Evolutionary conservation across 495 filamentous ascomycete species (phyloP), one percentile per base, ranked within the genome.

Genomic region (Margaritispora aquatica): DNA sequence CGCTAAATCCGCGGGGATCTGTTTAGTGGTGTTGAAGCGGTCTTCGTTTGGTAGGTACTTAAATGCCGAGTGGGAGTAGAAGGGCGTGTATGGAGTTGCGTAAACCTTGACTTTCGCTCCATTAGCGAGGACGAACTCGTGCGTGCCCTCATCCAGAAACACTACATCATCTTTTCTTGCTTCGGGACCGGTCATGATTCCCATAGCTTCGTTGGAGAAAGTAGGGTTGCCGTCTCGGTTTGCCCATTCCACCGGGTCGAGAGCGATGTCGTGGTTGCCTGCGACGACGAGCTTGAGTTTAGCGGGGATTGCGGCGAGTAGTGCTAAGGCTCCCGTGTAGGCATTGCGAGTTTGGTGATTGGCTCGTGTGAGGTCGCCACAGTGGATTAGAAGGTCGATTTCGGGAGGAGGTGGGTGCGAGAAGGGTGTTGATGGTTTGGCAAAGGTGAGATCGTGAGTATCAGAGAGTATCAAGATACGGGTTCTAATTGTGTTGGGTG

Each of bases 191-290:
- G 58, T 71, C 7, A 56, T 57, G 13, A 53, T 61, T 31, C 27
- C 56, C 0, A 72, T 54, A 0, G 69, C 38, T 1, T 66, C 56
- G 17, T 49, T 55, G 0, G 66, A 62, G 9, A 68, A 27, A 11
- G 11, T 1, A 8, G 56, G 41, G 11, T 51, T 26, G 3, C 23
- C 49, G 5, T 15, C 49, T 10, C 26, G 22, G 5, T 11, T 23
- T 21, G 22, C 49, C 22, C 22, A 51, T 51, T 36, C 78, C 2
- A 78, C 71, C 24, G 71, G 70, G 66, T 92, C 87, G 1, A 91
- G 78, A 0, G 81, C 82, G 59, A 88, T 80, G 66, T 92, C 88
- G 70, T 92, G 88, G 69, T 92, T 92, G 8, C 88, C 88, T 1
- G 89, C 81, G 54, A 93, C 89, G 31, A 90, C 81, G 38, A 93